Evolutionary conservation across 2,329 filamentous ascomycete genomes (phyloP).

Genomic region (Arthroderma sp.): DNA sequence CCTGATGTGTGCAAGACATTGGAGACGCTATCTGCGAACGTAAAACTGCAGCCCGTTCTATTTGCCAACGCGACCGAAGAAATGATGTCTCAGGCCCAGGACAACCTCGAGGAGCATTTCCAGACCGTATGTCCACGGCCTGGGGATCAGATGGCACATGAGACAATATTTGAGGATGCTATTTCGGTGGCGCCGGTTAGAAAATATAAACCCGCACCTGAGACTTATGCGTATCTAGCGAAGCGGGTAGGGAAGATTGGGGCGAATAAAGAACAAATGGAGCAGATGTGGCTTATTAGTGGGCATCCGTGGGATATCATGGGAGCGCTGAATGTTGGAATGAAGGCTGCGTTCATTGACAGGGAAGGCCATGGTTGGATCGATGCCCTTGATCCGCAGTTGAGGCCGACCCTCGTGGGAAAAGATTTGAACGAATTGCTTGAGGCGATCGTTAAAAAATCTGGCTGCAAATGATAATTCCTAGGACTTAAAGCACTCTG

Average conservation of each 20-base stretch:
- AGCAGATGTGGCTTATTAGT: constrained; percentile 53
- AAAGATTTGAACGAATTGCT: constrained; percentile 46
- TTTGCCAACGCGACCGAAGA: constrained; percentile 57
- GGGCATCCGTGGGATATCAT: constrained; percentile 62
- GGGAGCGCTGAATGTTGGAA: constrained; percentile 47
- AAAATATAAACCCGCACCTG: constrained; percentile 53
- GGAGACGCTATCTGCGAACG: constrained; percentile 29
- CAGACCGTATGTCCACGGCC: constrained; percentile 38
- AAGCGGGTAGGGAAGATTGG: constrained; percentile 33
- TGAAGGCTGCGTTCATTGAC: constrained; percentile 57
- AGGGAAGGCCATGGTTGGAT: constrained; percentile 49
- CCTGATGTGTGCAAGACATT: constrained; percentile 48
- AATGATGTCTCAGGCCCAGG: constrained; percentile 42
- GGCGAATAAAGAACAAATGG: constrained; percentile 26
- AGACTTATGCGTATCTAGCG: constrained; percentile 48
- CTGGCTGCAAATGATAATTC: too few relatives aligned
- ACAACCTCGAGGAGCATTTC: not conserved
- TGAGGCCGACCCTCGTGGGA: constrained; percentile 42
- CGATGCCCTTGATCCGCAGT: constrained; percentile 42
- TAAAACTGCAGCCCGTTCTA: constrained; percentile 41
- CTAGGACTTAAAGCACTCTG: too few relatives aligned
- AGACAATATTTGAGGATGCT: constrained; percentile 39
- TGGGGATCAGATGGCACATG: constrained; percentile 37
- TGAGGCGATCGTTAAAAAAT: constrained; percentile 17
- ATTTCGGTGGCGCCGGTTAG: constrained; percentile 48